Base-by-base conservation (phyloP, 2,329 filamentous ascomycete genomes). In the Sclerotinia glacialis region DNA sequence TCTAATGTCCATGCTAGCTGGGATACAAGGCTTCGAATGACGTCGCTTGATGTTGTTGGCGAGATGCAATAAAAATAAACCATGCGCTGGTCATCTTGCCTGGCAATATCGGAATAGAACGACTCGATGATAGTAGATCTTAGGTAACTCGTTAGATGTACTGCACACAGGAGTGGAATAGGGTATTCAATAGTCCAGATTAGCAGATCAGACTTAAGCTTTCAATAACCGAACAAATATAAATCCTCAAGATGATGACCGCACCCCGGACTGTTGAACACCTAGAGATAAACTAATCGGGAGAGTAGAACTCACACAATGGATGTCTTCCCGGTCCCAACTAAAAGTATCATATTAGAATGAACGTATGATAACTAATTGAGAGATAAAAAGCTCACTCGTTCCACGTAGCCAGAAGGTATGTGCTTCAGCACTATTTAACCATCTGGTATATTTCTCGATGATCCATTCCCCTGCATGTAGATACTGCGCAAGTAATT, bases 61-160 rank as follows among this genome's bases (percentile, higher is more conserved):
- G 55, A 59, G 18, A 59, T 59, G 18, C 40, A 59, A 28, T 59
- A 59, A 18, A 46, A 59, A 31, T 46, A 59, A n/a, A 31, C 26
- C 40, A 59, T 59, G 40, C 40, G 40, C 9, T 31, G 18, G 26
- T 59, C 55, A 46, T 46, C 26, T 46, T 59, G 55, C 9, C 55
- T 26, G 40, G 40, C 55, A n/a, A 46, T 28, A n/a, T 46, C 40
- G 28, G 55, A 59, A 46, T 59, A 59, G 40, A 59, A 46, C 5
- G 55, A 59, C 42, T 59, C 26, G 14, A 59, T 16, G 26, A 46
- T 31, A 18, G 55, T 59, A 21, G 55, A 59, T 34, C 50, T 53
- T 21, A 8, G n/a, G 21, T 53, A n/a, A 31, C 16, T n/a, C n/a
- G 31, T 53, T 53, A 53, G 50, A 53, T 53, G 26, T 21, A 11